Evolutionary conservation across 2,329 filamentous ascomycete genomes (phyloP).

Genomic region (Pseudocercospora macadamiae): DNA sequence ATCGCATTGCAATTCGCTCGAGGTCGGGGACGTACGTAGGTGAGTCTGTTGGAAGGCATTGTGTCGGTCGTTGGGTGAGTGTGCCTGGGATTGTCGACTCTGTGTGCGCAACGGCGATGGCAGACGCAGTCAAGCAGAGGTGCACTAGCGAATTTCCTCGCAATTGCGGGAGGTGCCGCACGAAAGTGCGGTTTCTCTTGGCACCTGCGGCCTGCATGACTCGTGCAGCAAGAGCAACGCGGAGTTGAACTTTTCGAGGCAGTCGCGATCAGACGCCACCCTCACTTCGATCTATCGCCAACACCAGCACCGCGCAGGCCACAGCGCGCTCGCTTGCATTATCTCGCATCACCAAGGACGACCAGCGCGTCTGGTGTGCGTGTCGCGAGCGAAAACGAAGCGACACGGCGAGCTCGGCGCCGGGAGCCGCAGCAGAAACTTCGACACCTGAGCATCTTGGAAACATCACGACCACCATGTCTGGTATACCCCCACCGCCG

Average conservation of each 20-base stretch:
- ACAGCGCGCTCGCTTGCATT: slow-evolving; percentile 31
- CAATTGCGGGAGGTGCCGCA: slow-evolving; percentile 2
- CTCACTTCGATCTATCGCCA: slow-evolving; percentile 13
- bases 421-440: slow-evolving; percentile 28
- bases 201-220: not conserved
- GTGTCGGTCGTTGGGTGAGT: slow-evolving; percentile 37
- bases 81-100: slow-evolving; percentile 19
- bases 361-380: slow-evolving; percentile 3
- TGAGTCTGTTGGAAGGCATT: slow-evolving; percentile 60
- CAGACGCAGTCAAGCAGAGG: too few relatives aligned
- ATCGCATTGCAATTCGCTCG: slow-evolving; percentile 11
- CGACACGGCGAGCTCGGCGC: slow-evolving; percentile 28
- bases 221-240: not conserved
- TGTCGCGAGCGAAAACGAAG: slow-evolving; percentile 1
- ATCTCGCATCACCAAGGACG: not conserved
- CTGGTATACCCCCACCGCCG: slow-evolving; percentile 67
- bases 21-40: slow-evolving; percentile 53
- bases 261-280: slow-evolving; percentile 17
- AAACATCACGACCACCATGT: slow-evolving; percentile 49
- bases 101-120: slow-evolving; percentile 10
- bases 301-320: slow-evolving; percentile 34
- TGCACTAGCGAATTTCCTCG: too few relatives aligned
- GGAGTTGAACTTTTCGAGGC: slow-evolving; percentile 7
- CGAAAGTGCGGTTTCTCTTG: not conserved
- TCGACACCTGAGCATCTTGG: slow-evolving; percentile 13